These are phyloP conservation scores for Cyberlindnera nakhonratchasimensis DNA, from an alignment of 805 yeast species.

Conservation along the genomic window DNA sequence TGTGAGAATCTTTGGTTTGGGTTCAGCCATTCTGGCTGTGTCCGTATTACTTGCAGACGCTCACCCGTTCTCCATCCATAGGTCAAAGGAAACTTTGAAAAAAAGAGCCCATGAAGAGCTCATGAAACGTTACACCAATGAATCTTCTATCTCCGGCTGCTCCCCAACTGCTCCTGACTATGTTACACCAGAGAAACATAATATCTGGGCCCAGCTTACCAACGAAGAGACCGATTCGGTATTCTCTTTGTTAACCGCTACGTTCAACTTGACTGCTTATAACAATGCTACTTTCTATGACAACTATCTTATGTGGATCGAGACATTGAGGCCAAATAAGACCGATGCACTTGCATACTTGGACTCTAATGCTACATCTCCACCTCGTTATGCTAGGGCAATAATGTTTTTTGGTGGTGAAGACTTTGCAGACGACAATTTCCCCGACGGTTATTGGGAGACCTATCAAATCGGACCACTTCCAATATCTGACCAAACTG, in stretches of 20 bases:
- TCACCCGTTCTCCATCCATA: constrained; percentile 10
- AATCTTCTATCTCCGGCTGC: constrained; percentile 3
- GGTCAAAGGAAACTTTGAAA: constrained; percentile 9
- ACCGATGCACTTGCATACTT: constrained; percentile 26
- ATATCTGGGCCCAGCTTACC: constrained; percentile 24
- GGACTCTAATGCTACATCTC: constrained; percentile 22
- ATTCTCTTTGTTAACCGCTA: constrained; percentile 14
- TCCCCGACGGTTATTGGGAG: constrained; percentile 27
- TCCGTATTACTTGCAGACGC: constrained; percentile 9
- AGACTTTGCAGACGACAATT: constrained; percentile 20
- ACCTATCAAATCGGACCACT: constrained; percentile 26
- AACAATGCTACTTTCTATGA: constrained; percentile 24
- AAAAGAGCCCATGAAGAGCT: constrained; percentile 10
- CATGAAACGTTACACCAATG: constrained; percentile 6
- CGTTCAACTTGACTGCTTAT: constrained; percentile 20
- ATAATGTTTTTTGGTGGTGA: constrained; percentile 27
- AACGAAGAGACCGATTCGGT: constrained; percentile 22
- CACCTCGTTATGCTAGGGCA: constrained; percentile 25
- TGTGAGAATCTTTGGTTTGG: constrained; percentile 3
- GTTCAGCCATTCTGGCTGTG: constrained; percentile 6
- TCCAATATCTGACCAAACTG: constrained; percentile 13
- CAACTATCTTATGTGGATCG: constrained; percentile 26
- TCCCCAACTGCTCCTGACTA: constrained; percentile 16
- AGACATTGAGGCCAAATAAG: constrained; percentile 27
- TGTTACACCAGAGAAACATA: constrained; percentile 17